Conservation (phyloP, 2,329 filamentous ascomycete genomes). For the Tolypocladium ophioglossoides region DNA sequence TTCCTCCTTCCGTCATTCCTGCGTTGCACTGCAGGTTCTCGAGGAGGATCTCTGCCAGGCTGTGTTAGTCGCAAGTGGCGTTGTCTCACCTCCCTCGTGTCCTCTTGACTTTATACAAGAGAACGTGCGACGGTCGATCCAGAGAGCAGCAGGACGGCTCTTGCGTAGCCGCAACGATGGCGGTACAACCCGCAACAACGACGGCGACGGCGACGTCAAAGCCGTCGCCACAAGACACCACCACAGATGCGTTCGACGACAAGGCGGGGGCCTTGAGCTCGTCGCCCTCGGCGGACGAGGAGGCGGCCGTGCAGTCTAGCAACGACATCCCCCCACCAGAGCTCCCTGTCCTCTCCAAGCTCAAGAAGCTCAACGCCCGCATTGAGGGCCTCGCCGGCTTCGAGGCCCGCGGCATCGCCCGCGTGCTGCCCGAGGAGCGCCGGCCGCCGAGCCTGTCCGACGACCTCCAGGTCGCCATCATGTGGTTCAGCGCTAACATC, state of each 20-base stretch:
- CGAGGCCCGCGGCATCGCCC: constrained; percentile 28
- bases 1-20: neutral
- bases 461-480: constrained; percentile 27
- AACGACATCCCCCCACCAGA: neutral
- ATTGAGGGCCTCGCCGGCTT: constrained; percentile 23
- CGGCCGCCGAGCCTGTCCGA: constrained; percentile 18
- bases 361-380: constrained; percentile 10
- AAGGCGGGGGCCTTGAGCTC: neutral
- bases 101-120: neutral
- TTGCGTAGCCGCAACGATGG: neutral
- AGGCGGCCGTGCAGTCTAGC: neutral
- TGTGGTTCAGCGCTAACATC: constrained; percentile 35
- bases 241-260: neutral
- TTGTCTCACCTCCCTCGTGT: neutral
- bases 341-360: neutral
- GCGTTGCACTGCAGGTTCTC: neutral
- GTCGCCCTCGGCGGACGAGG: neutral
- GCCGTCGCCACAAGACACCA: neutral
- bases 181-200: neutral
- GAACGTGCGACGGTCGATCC: neutral
- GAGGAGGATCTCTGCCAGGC: neutral
- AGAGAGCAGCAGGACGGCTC: neutral
- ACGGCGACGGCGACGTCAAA: neutral
- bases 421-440: constrained; percentile 25
- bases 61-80: neutral